phyloP scores from a whole-genome alignment of 2,329 filamentous ascomycete species.

The Orbilia oligospora region DNA sequence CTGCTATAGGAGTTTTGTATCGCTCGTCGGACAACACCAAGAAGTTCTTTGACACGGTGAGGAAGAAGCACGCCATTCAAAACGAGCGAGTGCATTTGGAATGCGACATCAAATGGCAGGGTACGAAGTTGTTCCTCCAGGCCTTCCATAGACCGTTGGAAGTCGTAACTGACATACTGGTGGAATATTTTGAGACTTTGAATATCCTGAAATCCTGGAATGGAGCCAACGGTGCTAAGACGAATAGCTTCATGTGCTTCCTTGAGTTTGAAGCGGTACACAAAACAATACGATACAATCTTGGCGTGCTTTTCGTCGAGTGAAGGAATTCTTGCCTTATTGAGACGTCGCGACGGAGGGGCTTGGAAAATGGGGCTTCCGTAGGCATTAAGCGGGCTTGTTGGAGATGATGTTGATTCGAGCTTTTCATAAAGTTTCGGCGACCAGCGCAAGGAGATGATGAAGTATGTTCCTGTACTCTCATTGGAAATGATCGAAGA shows the following conservation, averaged over 20 bases:
- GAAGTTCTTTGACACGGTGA: conserved; percentile 69
- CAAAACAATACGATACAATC: conserved; percentile 70
- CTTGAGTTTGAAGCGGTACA: conserved; percentile 69
- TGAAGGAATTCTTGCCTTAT: conserved; percentile 61
- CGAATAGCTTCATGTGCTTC: conserved; percentile 65
- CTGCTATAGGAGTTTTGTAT: neutral
- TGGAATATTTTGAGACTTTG: conserved; percentile 20
- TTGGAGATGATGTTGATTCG: neutral
- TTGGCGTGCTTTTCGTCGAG: conserved; percentile 66
- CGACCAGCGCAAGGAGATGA: conserved; percentile 36
- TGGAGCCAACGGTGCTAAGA: conserved; percentile 49
- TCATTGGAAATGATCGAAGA: conserved; percentile 28
- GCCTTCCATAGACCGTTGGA: conserved; percentile 62
- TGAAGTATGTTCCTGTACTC: conserved; percentile 21
- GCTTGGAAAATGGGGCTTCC: neutral
- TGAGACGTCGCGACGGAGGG: neutral
- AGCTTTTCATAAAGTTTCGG: conserved; percentile 50
- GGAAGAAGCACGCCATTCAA: conserved; percentile 76
- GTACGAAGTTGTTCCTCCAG: conserved; percentile 66
- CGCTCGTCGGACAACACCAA: conserved; percentile 67
- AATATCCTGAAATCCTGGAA: conserved; percentile 47
- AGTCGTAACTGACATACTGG: conserved; percentile 44
- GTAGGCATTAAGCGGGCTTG: neutral
- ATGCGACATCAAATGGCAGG: conserved; percentile 72
- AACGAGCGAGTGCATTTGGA: conserved; percentile 76